These are phyloP conservation scores for Xylaria palmicola DNA, from an alignment of 495 filamentous ascomycete genomes.

Conservation along the genomic window DNA sequence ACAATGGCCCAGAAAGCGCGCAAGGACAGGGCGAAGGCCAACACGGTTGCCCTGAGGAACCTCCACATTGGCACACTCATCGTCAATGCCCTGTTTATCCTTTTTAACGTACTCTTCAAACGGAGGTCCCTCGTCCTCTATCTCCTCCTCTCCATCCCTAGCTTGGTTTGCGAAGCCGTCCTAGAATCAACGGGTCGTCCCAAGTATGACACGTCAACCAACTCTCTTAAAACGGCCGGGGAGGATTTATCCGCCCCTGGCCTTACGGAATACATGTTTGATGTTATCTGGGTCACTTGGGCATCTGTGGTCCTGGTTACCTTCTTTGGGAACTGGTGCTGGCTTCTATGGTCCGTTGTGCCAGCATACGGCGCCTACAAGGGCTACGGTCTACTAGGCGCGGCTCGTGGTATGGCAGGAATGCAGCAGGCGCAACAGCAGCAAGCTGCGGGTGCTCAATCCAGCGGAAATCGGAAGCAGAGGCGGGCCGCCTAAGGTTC, in stretches of 20 bases:
- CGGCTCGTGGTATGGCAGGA: slow-evolving; percentile 65
- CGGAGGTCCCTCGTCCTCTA: slow-evolving; percentile 70
- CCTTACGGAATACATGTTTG: slow-evolving; percentile 96
- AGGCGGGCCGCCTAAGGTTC: slow-evolving; percentile 36
- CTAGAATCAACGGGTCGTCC: slow-evolving; percentile 84
- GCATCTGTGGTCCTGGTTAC: slow-evolving; percentile 62
- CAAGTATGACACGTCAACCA: slow-evolving; percentile 58
- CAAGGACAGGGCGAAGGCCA: slow-evolving; percentile 85
- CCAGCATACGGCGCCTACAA: slow-evolving; percentile 69
- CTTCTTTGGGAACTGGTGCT: slow-evolving; percentile 71
- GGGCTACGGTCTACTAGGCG: slow-evolving; percentile 64
- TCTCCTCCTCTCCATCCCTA: slow-evolving; percentile 67
- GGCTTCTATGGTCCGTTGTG: slow-evolving; percentile 72
- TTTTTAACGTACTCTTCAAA: slow-evolving; percentile 66
- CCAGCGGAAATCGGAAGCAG: slow-evolving; percentile 52
- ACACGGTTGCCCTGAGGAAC: slow-evolving; percentile 68
- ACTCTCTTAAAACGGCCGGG: slow-evolving; percentile 69
- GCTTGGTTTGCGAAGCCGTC: slow-evolving; percentile 74
- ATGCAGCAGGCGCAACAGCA: slow-evolving; percentile 37
- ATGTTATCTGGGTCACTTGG: slow-evolving; percentile 91
- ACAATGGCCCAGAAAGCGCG: slow-evolving; percentile 82
- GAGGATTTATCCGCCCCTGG: slow-evolving; percentile 88
- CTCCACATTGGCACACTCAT: slow-evolving; percentile 71
- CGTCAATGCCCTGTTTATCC: slow-evolving; percentile 71
- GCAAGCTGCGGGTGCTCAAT: slow-evolving; percentile 31